These are phyloP conservation scores for Pulveroboletus sp. DNA, from an alignment of 768 basidiomycete species.

Conservation along the genomic window DNA sequence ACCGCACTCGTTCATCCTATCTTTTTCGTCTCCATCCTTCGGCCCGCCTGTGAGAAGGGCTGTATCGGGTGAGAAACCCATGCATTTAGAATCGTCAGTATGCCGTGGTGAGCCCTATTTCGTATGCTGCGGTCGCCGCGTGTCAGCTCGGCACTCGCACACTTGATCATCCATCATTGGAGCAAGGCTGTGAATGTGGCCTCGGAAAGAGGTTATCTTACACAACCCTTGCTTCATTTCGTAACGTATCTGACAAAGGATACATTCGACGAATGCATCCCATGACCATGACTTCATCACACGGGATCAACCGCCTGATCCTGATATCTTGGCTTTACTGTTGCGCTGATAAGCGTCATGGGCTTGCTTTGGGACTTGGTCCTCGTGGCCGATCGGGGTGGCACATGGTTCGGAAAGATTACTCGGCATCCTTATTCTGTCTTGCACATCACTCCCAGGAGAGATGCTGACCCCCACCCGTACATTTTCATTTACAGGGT, in stretches of 20 bases:
- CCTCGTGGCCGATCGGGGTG: conserved; percentile 6
- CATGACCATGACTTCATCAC: conserved; percentile 7
- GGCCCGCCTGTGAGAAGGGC: background rate
- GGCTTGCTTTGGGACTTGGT: conserved; percentile 8
- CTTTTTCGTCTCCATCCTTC: background rate
- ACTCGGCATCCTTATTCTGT: conserved; percentile 3
- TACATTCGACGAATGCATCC: conserved; percentile 3
- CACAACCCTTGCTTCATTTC: conserved; percentile 5
- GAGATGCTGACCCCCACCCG: conserved; percentile 18
- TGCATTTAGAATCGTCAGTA: background rate
- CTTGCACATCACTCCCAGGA: conserved; percentile 1
- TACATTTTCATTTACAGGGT: conserved; percentile 49
- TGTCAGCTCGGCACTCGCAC: conserved; percentile 10
- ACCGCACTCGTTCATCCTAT: background rate
- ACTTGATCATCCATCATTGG: conserved; percentile 3
- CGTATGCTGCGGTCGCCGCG: conserved; percentile 14
- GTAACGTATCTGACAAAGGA: conserved; percentile 10
- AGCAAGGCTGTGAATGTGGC: conserved; percentile 3
- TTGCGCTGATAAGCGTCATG: conserved; percentile 11
- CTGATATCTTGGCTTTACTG: conserved; percentile 10
- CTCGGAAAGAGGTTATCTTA: conserved; percentile 9
- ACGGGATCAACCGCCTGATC: conserved; percentile 11
- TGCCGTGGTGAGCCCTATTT: conserved; percentile 7
- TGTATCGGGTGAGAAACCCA: conserved; percentile 2
- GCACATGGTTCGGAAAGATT: conserved; percentile 4